These are phyloP conservation scores for Panicum miliaceum DNA, from an alignment of 176 grass and related monocot species.

Conservation along the genomic window DNA sequence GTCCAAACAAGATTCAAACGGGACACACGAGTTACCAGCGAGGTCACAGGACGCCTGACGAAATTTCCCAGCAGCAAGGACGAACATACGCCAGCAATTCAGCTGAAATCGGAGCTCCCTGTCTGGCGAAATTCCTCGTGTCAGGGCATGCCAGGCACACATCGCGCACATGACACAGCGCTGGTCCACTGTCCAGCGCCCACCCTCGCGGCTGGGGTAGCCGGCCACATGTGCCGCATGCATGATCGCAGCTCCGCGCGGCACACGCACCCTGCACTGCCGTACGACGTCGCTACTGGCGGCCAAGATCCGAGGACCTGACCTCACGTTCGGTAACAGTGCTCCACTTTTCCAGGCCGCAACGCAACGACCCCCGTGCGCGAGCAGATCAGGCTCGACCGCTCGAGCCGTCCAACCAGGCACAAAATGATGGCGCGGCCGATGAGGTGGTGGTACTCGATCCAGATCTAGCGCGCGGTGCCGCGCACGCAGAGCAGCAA, in stretches of 20 bases:
- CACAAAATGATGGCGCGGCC: not conserved
- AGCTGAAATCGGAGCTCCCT: not conserved
- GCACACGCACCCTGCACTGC: not conserved
- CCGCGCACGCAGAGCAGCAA: not conserved
- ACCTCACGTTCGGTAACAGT: slow-evolving; percentile 9
- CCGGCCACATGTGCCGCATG: slow-evolving; percentile 9
- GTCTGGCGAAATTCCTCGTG: not conserved
- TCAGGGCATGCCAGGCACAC: not conserved
- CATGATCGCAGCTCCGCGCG: not conserved
- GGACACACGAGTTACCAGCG: no score
- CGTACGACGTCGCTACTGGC: not conserved
- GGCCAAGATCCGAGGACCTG: slow-evolving; percentile 38
- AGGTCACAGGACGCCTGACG: not conserved
- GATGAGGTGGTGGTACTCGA: not conserved
- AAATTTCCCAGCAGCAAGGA: not conserved
- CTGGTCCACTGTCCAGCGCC: no score
- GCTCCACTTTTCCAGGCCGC: not conserved
- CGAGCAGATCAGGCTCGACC: not conserved
- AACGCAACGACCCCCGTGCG: not conserved
- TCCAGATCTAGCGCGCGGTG: not conserved
- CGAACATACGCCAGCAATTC: not conserved
- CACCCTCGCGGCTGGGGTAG: not conserved
- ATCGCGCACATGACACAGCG: not conserved
- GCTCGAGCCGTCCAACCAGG: not conserved
- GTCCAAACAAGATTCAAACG: no score